These are phyloP conservation scores for Phylloporus sp. DNA, from an alignment of 768 basidiomycete genomes.

Conservation along the genomic window DNA sequence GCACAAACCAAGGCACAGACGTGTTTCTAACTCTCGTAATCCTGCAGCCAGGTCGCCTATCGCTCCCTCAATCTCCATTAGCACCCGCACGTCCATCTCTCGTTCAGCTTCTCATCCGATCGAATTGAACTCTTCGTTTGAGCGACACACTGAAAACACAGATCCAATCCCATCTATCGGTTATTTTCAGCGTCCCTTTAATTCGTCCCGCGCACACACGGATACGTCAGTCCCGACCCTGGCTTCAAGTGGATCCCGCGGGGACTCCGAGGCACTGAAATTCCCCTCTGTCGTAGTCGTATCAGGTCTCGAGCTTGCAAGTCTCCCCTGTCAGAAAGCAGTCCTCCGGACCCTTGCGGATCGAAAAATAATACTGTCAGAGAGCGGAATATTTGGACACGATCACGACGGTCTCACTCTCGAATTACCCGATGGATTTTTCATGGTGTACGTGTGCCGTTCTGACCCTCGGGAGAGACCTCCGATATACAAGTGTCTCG, in stretches of 20 bases:
- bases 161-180: background rate
- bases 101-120: constrained; percentile 17
- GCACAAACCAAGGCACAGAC: constrained; percentile 18
- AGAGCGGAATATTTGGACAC: constrained; percentile 11
- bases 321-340: constrained; percentile 50
- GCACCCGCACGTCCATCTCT: constrained; percentile 24
- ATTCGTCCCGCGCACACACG: constrained; percentile 8
- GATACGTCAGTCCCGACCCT: constrained; percentile 15
- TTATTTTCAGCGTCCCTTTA: constrained; percentile 10
- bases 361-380: constrained; percentile 42
- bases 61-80: constrained; percentile 13
- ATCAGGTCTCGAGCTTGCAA: constrained; percentile 64
- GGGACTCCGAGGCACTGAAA: constrained; percentile 23
- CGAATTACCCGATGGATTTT: constrained; percentile 56
- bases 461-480: constrained; percentile 62
- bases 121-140: constrained; percentile 17
- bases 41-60: constrained; percentile 14
- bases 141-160: constrained; percentile 8
- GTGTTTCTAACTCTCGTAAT: constrained; percentile 20
- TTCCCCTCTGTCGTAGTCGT: constrained; percentile 60
- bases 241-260: constrained; percentile 14
- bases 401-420: constrained; percentile 28
- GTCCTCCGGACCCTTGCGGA: constrained; percentile 51
- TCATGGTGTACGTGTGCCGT: constrained; percentile 69
- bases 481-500: constrained; percentile 57